Evolutionary conservation across 2,329 filamentous ascomycete species (phyloP), one percentile per base, ranked within the genome.

Genomic region (Bipolaris bicolor): DNA sequence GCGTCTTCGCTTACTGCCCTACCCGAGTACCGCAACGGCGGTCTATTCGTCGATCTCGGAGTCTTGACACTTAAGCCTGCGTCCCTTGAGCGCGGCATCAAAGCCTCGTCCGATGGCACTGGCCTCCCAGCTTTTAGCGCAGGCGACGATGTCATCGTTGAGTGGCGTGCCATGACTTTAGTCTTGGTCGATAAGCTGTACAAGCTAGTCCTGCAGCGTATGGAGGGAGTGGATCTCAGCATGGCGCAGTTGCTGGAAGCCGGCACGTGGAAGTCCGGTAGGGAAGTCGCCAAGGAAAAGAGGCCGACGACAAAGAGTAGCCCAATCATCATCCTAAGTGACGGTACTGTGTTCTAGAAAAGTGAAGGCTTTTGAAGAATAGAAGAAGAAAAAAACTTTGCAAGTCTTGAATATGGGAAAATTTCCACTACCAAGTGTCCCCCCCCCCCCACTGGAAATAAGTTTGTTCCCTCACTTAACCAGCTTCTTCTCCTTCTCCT

Each of bases 11-110:
- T 96, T 63, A 97, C 93, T 1, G 93, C 91, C 18, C 81, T 97
- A 2, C 92, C 93, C 0, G 93, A 97, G 74, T 97, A 97, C 76
- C 87, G 93, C 57, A 97, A 97, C 67, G 93, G 93, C 43, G 93
- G 93, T 6, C 81, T 97, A 1, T 88, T 97, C 61, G 88, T 97
- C 56, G 88, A 97, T 68, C 86, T 92, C 34, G 92, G 91, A 1
- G 85, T 96, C 3, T 74, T 97, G 45, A 90, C 83, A 0, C 79
- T 97, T 20, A 94, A 92, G 71, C 76, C 82, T 1, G 80, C 82
- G 1, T 88, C 93, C 55, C 77, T 83, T 47, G 82, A 89, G 62
- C 84, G 88, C 24, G 92, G 92, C 1, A 75, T 95, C 20, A 81
- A 86, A 60, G 88, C 86, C 20, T 86, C 82, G 2, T 52, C 53